Conservation (phyloP, 225 moss, liverwort and hornwort species). For the Marchantia paleacea region DNA sequence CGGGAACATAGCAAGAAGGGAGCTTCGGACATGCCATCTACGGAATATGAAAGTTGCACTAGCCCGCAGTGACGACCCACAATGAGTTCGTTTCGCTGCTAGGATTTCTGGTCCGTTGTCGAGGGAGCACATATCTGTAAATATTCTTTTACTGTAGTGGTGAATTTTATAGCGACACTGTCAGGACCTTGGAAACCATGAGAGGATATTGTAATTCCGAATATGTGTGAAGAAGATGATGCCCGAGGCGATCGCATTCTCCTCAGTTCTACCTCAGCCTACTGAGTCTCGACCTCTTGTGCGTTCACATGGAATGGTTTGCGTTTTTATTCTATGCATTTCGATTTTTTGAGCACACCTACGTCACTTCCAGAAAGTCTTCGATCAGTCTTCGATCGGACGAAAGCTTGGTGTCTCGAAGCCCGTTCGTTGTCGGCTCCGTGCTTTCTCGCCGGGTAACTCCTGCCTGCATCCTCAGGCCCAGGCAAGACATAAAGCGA, state of each 20-base stretch:
- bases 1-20: neutral
- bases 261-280: neutral
- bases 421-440: too few species aligned
- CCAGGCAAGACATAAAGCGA: too few species aligned
- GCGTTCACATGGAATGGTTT: neutral
- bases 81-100: neutral
- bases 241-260: neutral
- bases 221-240: neutral
- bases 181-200: neutral
- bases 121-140: neutral
- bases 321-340: neutral
- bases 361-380: neutral
- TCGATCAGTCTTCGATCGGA: too few species aligned
- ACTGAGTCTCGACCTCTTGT: neutral
- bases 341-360: neutral
- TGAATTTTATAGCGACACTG: slow-evolving; percentile 7
- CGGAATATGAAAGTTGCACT: neutral
- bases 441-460: too few species aligned
- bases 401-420: too few species aligned
- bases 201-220: slow-evolving; percentile 13
- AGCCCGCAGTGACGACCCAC: neutral
- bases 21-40: neutral
- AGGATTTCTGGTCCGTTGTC: slow-evolving; percentile 3
- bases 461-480: too few species aligned
- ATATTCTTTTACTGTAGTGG: neutral